Evolutionary conservation across 768 basidiomycete species (phyloP).

Genomic region (Suillus subluteus): DNA sequence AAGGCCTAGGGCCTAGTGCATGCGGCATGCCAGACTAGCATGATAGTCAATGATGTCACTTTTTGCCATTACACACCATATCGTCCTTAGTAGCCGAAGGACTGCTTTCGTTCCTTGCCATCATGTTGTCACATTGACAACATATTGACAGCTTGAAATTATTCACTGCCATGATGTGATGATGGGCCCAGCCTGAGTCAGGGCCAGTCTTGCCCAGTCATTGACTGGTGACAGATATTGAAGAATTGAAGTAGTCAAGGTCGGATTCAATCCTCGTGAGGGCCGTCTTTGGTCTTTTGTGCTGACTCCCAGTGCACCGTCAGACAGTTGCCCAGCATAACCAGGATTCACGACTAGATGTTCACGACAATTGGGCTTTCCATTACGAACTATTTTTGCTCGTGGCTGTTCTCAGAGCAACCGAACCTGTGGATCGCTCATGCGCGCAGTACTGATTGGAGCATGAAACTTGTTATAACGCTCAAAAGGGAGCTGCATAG

Average conservation of each 20-base stretch:
- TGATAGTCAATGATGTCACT: background rate
- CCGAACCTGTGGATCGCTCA: background rate
- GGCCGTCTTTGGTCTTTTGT: background rate
- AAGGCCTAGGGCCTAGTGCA: background rate
- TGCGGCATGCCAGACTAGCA: background rate
- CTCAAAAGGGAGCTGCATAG: background rate
- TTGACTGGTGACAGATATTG: background rate
- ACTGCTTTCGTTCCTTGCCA: background rate
- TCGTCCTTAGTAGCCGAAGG: background rate
- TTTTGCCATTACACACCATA: background rate
- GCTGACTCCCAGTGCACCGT: background rate
- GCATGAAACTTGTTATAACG: constrained; percentile 5
- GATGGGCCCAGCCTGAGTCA: background rate
- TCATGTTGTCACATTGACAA: background rate
- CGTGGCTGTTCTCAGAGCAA: background rate
- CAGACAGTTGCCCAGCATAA: background rate
- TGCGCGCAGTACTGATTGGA: background rate
- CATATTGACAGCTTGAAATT: background rate
- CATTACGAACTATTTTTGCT: background rate
- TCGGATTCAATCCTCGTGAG: background rate
- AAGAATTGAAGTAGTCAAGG: background rate
- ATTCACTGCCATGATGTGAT: background rate
- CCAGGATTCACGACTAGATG: background rate
- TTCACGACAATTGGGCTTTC: background rate
- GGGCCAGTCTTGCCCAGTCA: background rate